Conservation (phyloP, 768 basidiomycete genomes). For the Nidularia sp. region DNA sequence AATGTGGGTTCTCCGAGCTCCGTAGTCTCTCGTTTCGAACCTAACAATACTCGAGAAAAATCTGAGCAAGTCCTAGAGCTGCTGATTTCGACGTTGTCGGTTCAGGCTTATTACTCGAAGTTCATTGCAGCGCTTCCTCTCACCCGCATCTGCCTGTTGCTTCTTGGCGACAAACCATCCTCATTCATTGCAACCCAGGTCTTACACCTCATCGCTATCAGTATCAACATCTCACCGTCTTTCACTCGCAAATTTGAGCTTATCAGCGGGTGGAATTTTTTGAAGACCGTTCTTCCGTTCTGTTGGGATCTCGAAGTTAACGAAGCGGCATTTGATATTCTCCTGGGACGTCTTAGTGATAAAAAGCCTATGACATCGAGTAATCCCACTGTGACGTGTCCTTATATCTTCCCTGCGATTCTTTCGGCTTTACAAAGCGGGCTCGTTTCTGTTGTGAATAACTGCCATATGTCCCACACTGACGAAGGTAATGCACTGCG, state of each 20-base stretch:
- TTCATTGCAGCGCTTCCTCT: slow-evolving; percentile 74
- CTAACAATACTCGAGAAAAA: slow-evolving; percentile 45
- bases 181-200: slow-evolving; percentile 56
- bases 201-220: slow-evolving; percentile 53
- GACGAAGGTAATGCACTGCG: slow-evolving; percentile 18
- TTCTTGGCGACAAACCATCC: slow-evolving; percentile 74
- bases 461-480: slow-evolving; percentile 23
- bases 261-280: slow-evolving; percentile 76
- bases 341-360: slow-evolving; percentile 43
- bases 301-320: slow-evolving; percentile 71
- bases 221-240: slow-evolving; percentile 48
- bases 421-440: slow-evolving; percentile 64
- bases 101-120: slow-evolving; percentile 56
- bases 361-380: slow-evolving; percentile 1
- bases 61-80: slow-evolving; percentile 66
- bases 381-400: slow-evolving; percentile 44
- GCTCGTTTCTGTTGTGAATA: slow-evolving; percentile 34
- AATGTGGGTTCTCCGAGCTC: slow-evolving; percentile 48
- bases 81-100: slow-evolving; percentile 58
- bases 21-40: slow-evolving; percentile 51
- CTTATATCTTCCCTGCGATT: slow-evolving; percentile 70
- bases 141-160: slow-evolving; percentile 72
- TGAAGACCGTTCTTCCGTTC: slow-evolving; percentile 63
- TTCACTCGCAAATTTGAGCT: slow-evolving; percentile 84
- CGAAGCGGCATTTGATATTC: slow-evolving; percentile 61